Evolutionary conservation across 2,329 filamentous ascomycete species (phyloP), one percentile per base, ranked within the genome.

Genomic region (Verticillium tricorpus): DNA sequence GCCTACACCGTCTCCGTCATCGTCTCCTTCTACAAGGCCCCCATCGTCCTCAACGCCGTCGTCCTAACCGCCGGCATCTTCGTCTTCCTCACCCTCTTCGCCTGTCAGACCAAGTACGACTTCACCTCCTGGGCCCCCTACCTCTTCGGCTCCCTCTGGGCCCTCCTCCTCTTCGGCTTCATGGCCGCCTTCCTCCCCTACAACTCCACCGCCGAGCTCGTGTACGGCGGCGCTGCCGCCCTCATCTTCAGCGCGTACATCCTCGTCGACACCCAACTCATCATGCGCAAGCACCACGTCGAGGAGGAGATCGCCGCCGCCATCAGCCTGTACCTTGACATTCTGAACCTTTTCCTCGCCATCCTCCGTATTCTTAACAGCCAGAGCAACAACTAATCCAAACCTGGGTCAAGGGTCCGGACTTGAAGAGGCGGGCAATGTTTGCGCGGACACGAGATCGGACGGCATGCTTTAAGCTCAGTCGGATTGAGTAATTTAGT

Each of bases 41-140:
- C 82, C 59, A 89, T 98, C 71, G 95, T 99, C 25, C 84, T 99
- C 57, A 89, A 97, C 77, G 95, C 95, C 17, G 89, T 97, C 37
- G 78, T 97, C 67, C 87, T 99, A 62, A 99, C 95, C 59, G 89
- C 88, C 17, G 90, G 89, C 59, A 91, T 93, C 72, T 93, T 94
- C 72, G 80, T 92, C 69, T 87, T 91, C 71, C 85, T 93, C 59
- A 92, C 89, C 1, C 77, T 93, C 55, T 98, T 99, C 75, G 95
- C 95, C 58, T 97, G 93, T 85, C 95, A 99, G 81, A 91, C 91
- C 67, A 96, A 96, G 76, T 99, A 99, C 74, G 95, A 99, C 81
- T 99, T 99, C 75, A 98, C 94, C 1, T 89, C 87, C 66, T 99
- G 95, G 94, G 91, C 94, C 82, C 94, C 95, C 19, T 98, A 97